Conservation (phyloP, 768 basidiomycete genomes). For the Leccinum variicolor region DNA sequence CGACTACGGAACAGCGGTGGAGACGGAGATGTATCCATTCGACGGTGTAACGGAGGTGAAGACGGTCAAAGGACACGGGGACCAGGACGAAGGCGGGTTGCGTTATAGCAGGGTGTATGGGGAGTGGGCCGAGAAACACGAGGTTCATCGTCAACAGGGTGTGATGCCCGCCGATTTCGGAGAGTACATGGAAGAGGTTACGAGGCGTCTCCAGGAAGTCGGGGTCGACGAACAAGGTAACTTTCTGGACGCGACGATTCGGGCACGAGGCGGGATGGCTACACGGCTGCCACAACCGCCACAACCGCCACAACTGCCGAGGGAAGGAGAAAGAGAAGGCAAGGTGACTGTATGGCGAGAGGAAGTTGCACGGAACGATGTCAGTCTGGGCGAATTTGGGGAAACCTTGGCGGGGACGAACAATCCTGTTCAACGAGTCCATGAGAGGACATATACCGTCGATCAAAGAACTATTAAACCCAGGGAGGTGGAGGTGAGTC, state of each 20-base stretch:
- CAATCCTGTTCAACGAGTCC: conserved; percentile 11
- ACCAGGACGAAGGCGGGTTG: conserved; percentile 3
- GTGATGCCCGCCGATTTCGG: conserved; percentile 25
- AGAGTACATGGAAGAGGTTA: conserved; percentile 28
- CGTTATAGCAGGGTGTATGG: conserved; percentile 31
- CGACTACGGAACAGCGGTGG: conserved; percentile 26
- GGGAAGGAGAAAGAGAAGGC: conserved; percentile 16
- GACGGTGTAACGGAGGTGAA: conserved; percentile 26
- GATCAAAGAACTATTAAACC: conserved; percentile 15
- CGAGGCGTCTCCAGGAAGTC: conserved; percentile 36
- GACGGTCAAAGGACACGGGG: conserved; percentile 8
- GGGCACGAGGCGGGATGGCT: conserved; percentile 2
- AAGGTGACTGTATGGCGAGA: conserved; percentile 58
- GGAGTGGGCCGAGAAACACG: conserved; percentile 30
- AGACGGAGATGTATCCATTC: conserved; percentile 21
- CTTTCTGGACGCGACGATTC: conserved; percentile 17
- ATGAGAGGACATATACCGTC: conserved; percentile 8
- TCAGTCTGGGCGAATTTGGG: conserved; percentile 21
- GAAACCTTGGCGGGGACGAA: conserved; percentile 12
- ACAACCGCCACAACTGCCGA: conserved; percentile 6
- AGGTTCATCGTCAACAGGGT: conserved; percentile 25
- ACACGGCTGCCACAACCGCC: conserved; percentile 6
- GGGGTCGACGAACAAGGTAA: conserved; percentile 29
- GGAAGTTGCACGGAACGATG: conserved; percentile 42
- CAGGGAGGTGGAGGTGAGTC: conserved; percentile 24